phyloP scores from a whole-genome alignment of 2,329 filamentous ascomycete species.

The Talaromyces amestolkiae region DNA sequence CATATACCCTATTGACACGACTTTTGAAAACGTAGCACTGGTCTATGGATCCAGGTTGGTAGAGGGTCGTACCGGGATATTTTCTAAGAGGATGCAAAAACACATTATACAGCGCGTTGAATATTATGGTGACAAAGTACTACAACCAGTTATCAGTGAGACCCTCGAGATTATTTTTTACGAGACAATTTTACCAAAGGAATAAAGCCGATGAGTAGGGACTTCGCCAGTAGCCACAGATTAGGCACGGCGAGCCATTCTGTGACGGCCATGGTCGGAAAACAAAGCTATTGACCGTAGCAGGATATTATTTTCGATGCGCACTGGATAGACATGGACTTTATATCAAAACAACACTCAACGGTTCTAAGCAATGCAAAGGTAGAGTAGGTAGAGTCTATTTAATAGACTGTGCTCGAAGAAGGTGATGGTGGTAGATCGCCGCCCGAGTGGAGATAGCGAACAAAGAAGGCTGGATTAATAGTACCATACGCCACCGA shows the following conservation, averaged over 20 bases:
- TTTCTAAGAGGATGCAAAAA: conserved; percentile 15
- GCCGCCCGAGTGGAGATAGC: not conserved
- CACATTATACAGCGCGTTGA: conserved; percentile 7
- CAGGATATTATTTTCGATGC: not conserved
- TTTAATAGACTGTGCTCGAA: not conserved
- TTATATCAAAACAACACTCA: not conserved
- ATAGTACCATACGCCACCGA: not conserved
- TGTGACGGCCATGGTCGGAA: not conserved
- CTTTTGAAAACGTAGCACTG: no score
- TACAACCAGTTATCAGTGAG: not conserved
- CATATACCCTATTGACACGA: not conserved
- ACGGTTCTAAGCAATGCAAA: no score
- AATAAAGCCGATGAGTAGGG: not conserved
- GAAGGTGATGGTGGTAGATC: not conserved
- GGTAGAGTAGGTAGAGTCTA: not conserved
- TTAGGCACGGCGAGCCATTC: not conserved
- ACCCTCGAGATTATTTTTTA: not conserved
- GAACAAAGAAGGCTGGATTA: not conserved
- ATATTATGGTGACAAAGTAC: conserved; percentile 1
- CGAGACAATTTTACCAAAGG: not conserved
- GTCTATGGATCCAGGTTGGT: no score
- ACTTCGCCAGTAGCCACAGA: not conserved
- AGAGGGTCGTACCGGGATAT: conserved; percentile 6
- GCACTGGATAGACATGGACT: not conserved
- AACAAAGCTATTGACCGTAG: not conserved